These are phyloP conservation scores for Physaria fendleri DNA, from an alignment of 345 rosid genomes.

Conservation along the genomic window DNA sequence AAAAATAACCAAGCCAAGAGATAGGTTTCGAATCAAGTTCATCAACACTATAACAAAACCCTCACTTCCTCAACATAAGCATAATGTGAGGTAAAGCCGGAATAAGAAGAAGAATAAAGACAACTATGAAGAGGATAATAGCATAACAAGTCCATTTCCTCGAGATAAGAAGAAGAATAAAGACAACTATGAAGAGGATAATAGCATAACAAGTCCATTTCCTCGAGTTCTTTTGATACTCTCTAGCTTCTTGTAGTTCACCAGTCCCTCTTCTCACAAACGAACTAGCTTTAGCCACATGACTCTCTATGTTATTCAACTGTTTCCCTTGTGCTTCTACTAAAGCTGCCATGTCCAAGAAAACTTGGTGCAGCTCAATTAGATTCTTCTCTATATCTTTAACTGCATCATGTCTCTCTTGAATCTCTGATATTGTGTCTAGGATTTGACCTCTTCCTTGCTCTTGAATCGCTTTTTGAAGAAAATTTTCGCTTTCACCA, in stretches of 20 bases:
- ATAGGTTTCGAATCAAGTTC: conserved; percentile 1
- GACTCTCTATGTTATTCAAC: conserved; percentile 74
- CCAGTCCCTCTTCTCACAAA: conserved; percentile 71
- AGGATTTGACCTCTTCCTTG: conserved; percentile 80
- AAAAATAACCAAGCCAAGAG: no score
- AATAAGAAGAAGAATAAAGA: conserved; percentile 41
- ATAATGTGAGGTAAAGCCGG: conserved; percentile 43
- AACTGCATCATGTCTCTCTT: conserved; percentile 81
- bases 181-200: conserved; percentile 36
- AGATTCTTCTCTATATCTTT: conserved; percentile 88
- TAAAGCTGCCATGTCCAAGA: conserved; percentile 85
- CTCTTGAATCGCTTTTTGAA: conserved; percentile 82
- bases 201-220: conserved; percentile 74
- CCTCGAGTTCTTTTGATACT: conserved; percentile 70
- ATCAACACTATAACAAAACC: conserved; percentile 2
- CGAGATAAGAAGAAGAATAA: no score
- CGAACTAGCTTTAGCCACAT: conserved; percentile 79
- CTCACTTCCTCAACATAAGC: conserved; percentile 25
- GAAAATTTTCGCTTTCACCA: conserved; percentile 81
- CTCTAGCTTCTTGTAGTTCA: conserved; percentile 64
- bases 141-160: conserved; percentile 83
- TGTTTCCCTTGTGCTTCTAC: conserved; percentile 92
- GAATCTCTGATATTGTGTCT: conserved; percentile 79
- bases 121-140: conserved; percentile 35
- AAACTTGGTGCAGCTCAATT: conserved; percentile 74